Conservation (phyloP, 176 grass and related monocot genomes). For the Oryza officinalis region DNA sequence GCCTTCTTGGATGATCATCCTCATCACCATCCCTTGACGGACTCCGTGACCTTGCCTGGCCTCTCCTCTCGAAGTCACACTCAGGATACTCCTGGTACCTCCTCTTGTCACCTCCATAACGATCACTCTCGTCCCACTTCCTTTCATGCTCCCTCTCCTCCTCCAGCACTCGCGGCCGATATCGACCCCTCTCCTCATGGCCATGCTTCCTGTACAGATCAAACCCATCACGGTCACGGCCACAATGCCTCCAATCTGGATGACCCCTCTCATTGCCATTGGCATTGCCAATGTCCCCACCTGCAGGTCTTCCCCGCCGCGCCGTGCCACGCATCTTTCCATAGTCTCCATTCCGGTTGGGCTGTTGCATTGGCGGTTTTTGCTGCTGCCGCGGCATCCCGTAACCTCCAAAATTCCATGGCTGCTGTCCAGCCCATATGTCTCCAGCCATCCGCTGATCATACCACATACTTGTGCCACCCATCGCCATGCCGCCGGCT, state of each 20-base stretch:
- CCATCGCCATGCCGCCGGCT: conserved; percentile 38
- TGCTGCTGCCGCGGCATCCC: conserved; percentile 43
- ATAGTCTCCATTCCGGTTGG: conserved; percentile 4
- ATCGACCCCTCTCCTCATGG: background rate
- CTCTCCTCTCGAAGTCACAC: conserved; percentile 33
- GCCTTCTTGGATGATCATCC: conserved; percentile 33
- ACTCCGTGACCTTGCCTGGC: conserved; percentile 30
- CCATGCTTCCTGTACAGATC: conserved; percentile 5
- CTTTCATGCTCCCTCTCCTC: conserved; percentile 35
- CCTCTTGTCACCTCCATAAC: conserved; percentile 21
- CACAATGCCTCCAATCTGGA: conserved; percentile 11
- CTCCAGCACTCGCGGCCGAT: background rate
- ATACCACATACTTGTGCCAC: conserved; percentile 41
- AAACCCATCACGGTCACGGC: background rate
- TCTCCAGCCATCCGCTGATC: conserved; percentile 43
- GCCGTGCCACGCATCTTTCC: background rate
- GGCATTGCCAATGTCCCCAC: conserved; percentile 31
- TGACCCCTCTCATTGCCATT: conserved; percentile 28
- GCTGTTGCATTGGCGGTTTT: background rate
- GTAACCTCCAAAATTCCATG: conserved; percentile 48
- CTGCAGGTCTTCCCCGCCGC: background rate
- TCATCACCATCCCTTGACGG: conserved; percentile 39
- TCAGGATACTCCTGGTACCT: conserved; percentile 37
- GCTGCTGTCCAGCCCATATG: conserved; percentile 52
- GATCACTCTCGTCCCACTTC: conserved; percentile 37